A percentile compares a stretch with the other conserved stretches of the same genome.
phyloP scores from a whole-genome alignment of 345 rosid species.

The Lumnitzera racemosa region DNA sequence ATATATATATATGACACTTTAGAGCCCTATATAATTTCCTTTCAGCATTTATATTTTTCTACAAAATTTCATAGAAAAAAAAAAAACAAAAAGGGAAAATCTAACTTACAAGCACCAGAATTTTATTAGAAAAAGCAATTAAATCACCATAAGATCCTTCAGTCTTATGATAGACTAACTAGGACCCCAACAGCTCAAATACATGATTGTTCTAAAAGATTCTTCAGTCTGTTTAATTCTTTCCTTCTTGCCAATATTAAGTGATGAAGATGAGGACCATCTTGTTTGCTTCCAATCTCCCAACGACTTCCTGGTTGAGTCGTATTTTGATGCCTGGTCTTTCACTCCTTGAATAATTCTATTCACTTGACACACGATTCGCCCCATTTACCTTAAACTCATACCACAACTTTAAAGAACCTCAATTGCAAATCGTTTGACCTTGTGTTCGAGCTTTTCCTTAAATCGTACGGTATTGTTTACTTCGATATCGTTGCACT shows the following conservation, averaged over 20 bases:
- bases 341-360: slow-evolving; percentile 36
- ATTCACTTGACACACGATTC: slow-evolving; percentile 25
- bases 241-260: slow-evolving; percentile 29
- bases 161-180: background rate
- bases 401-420: background rate
- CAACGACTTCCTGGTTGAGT: slow-evolving; percentile 31
- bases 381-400: slow-evolving; percentile 31
- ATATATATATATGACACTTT: too few species aligned
- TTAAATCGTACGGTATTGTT: too few species aligned
- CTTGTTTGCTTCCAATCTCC: slow-evolving; percentile 39
- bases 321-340: slow-evolving; percentile 43
- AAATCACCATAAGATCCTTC: too few species aligned
- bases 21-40: too few species aligned
- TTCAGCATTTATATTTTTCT: too few species aligned
- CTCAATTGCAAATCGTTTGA: background rate
- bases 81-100: too few species aligned
- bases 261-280: slow-evolving; percentile 28
- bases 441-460: too few species aligned
- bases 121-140: too few species aligned
- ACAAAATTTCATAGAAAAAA: too few species aligned
- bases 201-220: slow-evolving; percentile 70
- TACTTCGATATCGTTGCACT: too few species aligned
- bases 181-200: slow-evolving; percentile 87
- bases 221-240: slow-evolving; percentile 51
- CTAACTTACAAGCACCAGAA: too few species aligned